Evolutionary conservation across 2,329 filamentous ascomycete species (phyloP).

Genomic region (Xylaria sp.): DNA sequence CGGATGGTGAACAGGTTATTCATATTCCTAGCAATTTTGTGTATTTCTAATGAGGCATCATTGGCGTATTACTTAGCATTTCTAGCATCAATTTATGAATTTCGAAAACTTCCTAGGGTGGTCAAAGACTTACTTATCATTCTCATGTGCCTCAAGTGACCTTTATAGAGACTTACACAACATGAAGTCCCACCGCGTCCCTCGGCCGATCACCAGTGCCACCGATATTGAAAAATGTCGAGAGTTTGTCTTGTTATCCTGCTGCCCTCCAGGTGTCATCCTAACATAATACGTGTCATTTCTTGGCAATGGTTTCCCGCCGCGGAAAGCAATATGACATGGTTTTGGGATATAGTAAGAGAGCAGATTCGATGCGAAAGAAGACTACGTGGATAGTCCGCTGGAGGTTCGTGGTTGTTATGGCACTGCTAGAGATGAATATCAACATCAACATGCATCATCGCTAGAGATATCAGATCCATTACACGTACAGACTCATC

Average conservation of each 20-base stretch:
- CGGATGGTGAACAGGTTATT: not conserved
- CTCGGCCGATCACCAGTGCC: not conserved
- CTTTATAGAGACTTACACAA: not conserved
- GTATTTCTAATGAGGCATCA: constrained; percentile 25
- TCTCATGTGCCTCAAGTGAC: not conserved
- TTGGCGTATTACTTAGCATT: constrained; percentile 10
- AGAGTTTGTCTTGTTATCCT: not conserved
- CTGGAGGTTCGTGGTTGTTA: not conserved
- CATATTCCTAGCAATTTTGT: constrained; percentile 11
- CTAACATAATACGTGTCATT: not conserved
- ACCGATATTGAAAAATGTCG: too few relatives aligned
- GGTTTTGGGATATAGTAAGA: not conserved
- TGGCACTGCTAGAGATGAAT: not conserved
- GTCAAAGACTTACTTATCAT: not conserved
- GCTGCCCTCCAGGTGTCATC: not conserved
- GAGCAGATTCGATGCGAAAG: not conserved
- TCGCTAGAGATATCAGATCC: not conserved
- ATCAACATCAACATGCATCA: not conserved
- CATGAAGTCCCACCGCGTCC: not conserved
- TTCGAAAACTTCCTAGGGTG: not conserved
- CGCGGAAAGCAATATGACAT: not conserved
- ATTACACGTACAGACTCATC: not conserved
- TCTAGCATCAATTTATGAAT: not conserved
- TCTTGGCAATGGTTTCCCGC: not conserved
- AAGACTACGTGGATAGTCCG: not conserved